phyloP scores from a whole-genome alignment of 176 grass and related monocot genomes.

The Saccharum spontaneum region DNA sequence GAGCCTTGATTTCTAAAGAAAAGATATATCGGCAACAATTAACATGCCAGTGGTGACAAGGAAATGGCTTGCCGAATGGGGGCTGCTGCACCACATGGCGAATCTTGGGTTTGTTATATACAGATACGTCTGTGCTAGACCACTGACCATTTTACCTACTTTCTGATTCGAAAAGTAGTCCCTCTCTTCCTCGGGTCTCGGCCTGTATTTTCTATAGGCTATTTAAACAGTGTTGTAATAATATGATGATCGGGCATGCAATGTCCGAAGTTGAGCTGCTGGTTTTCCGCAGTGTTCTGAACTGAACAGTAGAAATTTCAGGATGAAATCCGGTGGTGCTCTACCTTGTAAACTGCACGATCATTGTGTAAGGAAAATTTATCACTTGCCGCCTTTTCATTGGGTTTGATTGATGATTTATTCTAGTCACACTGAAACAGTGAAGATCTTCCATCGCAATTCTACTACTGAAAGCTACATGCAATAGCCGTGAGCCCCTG shows the following conservation, averaged over 20 bases:
- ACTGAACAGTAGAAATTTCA: not conserved
- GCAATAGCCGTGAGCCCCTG: not conserved
- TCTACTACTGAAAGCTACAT: not conserved
- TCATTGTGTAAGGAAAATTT: not conserved
- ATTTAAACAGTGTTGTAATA: constrained; percentile 17
- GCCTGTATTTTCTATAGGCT: not conserved
- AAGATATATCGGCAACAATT: constrained; percentile 7
- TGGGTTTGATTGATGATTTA: not conserved
- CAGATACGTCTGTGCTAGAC: constrained; percentile 12
- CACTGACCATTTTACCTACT: not conserved
- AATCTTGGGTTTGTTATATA: constrained; percentile 7
- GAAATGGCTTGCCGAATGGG: not conserved
- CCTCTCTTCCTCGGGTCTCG: not conserved
- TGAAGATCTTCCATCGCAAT: not conserved
- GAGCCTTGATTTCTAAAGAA: not conserved
- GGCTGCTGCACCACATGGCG: not conserved
- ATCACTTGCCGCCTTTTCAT: not conserved
- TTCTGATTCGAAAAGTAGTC: not conserved
- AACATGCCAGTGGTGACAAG: not conserved
- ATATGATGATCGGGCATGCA: not conserved
- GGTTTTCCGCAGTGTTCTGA: not conserved
- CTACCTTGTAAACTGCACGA: not conserved
- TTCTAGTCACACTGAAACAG: not conserved
- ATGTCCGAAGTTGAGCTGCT: not conserved
- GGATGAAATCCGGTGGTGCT: not conserved